Base-by-base conservation (phyloP, 2,329 filamentous ascomycete species). In the Apiospora pterosperma region DNA sequence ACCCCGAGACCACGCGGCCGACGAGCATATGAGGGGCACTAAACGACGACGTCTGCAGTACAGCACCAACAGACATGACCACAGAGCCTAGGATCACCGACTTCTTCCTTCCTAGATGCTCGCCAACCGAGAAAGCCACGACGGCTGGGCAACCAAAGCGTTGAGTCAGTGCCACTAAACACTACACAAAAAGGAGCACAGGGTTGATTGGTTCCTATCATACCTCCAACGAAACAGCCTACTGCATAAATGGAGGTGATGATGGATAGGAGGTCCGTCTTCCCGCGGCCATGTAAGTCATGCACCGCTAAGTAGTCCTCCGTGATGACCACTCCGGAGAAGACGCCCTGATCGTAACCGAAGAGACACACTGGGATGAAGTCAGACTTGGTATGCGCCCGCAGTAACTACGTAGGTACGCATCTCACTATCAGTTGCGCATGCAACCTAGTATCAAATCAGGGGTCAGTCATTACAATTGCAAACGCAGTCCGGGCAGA, bases 261-360 rank as follows among this genome's bases (percentile, higher is more conserved):
- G 0, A 84, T 85, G 3, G 76, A 74, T 4, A 72, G 62, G 3
- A 58, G 59, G 36, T 72, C 63, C 71, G 78, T 68, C 73, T 78
- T 64, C 69, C 73, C 38, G 68, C 72, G 36, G 75, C 79, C 79
- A 31, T 74, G 75, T 0, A 86, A 76, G 61, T 81, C 70, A 44
- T 83, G 79, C 1, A 79, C 75, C 41, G 82, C 74, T 3, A 86
- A 78, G 62, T 85, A 86, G 67, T 86, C 79, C 14, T 79, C 73
- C 0, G 83, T 85, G 16, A 87, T 81, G 34, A 86, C 78, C 7
- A 86, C 84, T 34, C 71, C 72, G 70, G 34, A 59, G 28, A 19
- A 23, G 31, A 86, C 82, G 65, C 84, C 84, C 73, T 85, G 82
- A 61, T 83, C 80, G 62, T 82, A 82, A 14, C 69, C 72, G 48